These are phyloP conservation scores for Flaveria bidentis DNA, from an alignment of 129 eudicot species.

Conservation along the genomic window DNA sequence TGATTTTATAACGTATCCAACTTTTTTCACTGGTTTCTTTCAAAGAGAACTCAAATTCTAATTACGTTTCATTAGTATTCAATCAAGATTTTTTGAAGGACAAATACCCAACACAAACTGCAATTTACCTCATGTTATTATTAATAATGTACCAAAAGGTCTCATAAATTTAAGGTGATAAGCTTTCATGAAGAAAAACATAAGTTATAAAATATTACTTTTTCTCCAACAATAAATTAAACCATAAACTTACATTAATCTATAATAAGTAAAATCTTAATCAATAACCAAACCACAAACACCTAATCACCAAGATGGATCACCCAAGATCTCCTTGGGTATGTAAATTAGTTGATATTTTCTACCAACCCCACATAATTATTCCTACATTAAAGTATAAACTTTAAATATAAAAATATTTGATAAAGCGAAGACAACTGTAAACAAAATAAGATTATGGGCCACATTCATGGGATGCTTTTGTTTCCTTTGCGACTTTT, in stretches of 20 bases:
- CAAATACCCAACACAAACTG: too few species aligned
- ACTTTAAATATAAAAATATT: constrained; percentile 23
- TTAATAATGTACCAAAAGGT: too few species aligned
- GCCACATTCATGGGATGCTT: constrained; percentile 28
- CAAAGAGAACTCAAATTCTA: too few species aligned
- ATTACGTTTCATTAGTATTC: too few species aligned
- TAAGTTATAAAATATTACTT: not conserved
- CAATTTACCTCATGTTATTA: too few species aligned
- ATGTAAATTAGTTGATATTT: constrained; percentile 35
- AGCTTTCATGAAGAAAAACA: not conserved
- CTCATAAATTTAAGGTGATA: too few species aligned
- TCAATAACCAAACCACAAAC: constrained; percentile 35
- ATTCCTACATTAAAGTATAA: constrained; percentile 11
- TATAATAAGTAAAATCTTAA: constrained; percentile 19
- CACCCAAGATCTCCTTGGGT: constrained; percentile 29
- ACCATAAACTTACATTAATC: constrained; percentile 1
- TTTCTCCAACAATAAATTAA: constrained; percentile 1
- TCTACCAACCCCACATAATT: constrained; percentile 38
- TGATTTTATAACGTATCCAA: not conserved
- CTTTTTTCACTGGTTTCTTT: too few species aligned
- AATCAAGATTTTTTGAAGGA: too few species aligned
- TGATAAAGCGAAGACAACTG: constrained; percentile 38
- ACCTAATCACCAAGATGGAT: constrained; percentile 19
- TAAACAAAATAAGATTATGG: constrained; percentile 19
- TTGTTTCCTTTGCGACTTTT: not conserved